Evolutionary conservation across 768 basidiomycete species (phyloP).

Genomic region (Boletus reticuloceps): DNA sequence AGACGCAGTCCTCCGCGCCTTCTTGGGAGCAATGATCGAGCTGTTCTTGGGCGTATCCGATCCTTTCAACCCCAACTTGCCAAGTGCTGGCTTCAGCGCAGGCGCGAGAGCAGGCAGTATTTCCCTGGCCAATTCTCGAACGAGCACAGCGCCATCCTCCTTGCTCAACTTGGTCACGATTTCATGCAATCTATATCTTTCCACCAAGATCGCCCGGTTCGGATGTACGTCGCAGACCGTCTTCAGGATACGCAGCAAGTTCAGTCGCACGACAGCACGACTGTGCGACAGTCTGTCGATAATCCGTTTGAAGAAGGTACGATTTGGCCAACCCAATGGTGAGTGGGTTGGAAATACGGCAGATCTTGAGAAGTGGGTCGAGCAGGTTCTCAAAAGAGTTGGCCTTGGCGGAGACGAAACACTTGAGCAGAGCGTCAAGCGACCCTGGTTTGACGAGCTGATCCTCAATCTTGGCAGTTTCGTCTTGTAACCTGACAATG

Average conservation of each 20-base stretch:
- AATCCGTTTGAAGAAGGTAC: conserved; percentile 83
- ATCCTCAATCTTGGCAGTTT: conserved; percentile 91
- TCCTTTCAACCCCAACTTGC: conserved; percentile 31
- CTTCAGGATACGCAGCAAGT: conserved; percentile 80
- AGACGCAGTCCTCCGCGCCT: conserved; percentile 65
- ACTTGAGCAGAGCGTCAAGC: conserved; percentile 66
- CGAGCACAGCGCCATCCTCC: conserved; percentile 88
- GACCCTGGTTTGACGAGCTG: conserved; percentile 66
- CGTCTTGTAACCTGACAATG: conserved; percentile 83
- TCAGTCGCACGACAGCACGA: conserved; percentile 86
- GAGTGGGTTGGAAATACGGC: conserved; percentile 71
- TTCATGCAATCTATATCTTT: conserved; percentile 75
- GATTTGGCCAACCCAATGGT: conserved; percentile 77
- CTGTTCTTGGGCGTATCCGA: conserved; percentile 37
- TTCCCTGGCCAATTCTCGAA: conserved; percentile 84
- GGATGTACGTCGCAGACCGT: conserved; percentile 89
- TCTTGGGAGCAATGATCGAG: conserved; percentile 57
- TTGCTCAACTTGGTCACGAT: conserved; percentile 79
- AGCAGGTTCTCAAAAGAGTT: conserved; percentile 91
- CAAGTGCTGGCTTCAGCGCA: conserved; percentile 54
- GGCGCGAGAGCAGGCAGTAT: conserved; percentile 77
- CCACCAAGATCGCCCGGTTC: conserved; percentile 77
- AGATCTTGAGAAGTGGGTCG: conserved; percentile 90
- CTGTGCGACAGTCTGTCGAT: conserved; percentile 74
- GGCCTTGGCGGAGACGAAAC: conserved; percentile 83